These are phyloP conservation scores for Diutina ranongensis DNA, from an alignment of 1,139 yeast genomes.

Conservation along the genomic window DNA sequence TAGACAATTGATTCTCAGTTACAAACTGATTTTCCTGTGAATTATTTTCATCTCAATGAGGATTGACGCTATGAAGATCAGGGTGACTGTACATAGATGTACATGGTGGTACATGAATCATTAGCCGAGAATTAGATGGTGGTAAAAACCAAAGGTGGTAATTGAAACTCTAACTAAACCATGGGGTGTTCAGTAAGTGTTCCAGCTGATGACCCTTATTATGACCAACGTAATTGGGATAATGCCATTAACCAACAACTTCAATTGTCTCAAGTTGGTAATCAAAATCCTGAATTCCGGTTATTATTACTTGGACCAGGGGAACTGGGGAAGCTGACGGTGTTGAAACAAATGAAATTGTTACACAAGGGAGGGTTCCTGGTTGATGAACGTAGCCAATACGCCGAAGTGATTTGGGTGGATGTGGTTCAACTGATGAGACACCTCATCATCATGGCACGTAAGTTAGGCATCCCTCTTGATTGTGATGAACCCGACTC, in stretches of 20 bases:
- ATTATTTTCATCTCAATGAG: too few species aligned
- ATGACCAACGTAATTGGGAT: neutral
- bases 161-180: neutral
- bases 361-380: constrained; percentile 82
- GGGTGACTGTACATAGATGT: too few species aligned
- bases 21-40: too few species aligned
- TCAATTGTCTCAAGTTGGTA: neutral
- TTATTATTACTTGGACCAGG: constrained; percentile 83
- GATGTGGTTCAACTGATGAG: constrained; percentile 88
- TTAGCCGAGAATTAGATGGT: neutral
- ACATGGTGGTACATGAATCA: too few species aligned
- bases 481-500: constrained; percentile 47
- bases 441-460: constrained; percentile 61
- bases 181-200: constrained; percentile 5
- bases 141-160: too few species aligned
- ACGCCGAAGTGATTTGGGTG: constrained; percentile 87
- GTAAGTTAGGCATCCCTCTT: constrained; percentile 46
- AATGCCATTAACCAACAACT: neutral
- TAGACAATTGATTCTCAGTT: too few species aligned
- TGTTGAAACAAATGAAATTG: constrained; percentile 81
- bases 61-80: too few species aligned
- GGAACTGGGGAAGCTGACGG: constrained; percentile 93
- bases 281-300: constrained; percentile 34
- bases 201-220: constrained; percentile 1
- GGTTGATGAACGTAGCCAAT: constrained; percentile 68